Conservation (phyloP, 2,329 filamentous ascomycete genomes). For the Pleurostoma richardsiae region DNA sequence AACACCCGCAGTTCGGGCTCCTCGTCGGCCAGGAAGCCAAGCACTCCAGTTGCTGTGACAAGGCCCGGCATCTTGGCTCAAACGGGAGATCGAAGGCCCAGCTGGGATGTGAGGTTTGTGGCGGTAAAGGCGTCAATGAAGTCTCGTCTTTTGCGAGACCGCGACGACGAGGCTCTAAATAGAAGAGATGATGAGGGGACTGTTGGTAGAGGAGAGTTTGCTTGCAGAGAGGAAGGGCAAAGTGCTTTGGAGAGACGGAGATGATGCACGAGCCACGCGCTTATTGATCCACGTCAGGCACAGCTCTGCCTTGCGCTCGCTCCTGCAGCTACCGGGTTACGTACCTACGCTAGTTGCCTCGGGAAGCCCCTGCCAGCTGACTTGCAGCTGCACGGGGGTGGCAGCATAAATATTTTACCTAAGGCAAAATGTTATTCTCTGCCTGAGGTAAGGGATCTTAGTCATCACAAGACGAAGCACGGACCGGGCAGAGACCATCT, state of each 20-base stretch:
- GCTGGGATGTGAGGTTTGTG: not conserved
- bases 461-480: too few relatives aligned
- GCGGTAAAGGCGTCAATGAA: not conserved
- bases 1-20: constrained; percentile 93
- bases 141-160: too few relatives aligned
- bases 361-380: too few relatives aligned
- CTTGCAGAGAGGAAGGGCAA: not conserved
- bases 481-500: too few relatives aligned
- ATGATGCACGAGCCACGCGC: constrained; percentile 15
- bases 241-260: not conserved
- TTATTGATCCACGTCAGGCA: constrained; percentile 39
- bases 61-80: constrained; percentile 73
- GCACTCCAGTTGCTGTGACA: constrained; percentile 87
- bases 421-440: too few relatives aligned
- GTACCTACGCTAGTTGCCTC: not conserved
- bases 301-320: constrained; percentile 28
- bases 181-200: not conserved
- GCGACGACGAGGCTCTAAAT: too few relatives aligned
- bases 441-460: too few relatives aligned
- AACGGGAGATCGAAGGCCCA: not conserved
- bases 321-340: not conserved
- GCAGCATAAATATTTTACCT: too few relatives aligned
- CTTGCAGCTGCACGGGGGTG: too few relatives aligned
- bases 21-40: constrained; percentile 93
- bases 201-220: not conserved